Conservation (phyloP, 2,329 filamentous ascomycete genomes). For the Myriosclerotinia scirpicola region DNA sequence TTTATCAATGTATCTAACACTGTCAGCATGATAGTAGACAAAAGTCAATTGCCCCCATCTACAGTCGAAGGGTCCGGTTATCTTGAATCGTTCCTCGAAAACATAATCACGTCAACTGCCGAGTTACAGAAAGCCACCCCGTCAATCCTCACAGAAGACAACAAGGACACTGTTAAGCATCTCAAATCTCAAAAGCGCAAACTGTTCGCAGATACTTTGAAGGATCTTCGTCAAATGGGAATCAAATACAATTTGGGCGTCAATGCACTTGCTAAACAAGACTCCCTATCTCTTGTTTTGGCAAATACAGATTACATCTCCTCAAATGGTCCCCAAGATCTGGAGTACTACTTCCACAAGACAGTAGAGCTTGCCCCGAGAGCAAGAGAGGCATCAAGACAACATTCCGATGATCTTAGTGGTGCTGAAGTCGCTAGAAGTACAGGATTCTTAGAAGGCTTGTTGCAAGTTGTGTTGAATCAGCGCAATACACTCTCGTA, state of each 20-base stretch:
- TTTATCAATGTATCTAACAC: conserved; percentile 71
- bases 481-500: conserved; percentile 51
- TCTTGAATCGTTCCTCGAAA: conserved; percentile 67
- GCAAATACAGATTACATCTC: conserved; percentile 52
- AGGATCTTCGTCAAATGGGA: conserved; percentile 82
- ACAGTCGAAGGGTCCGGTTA: conserved; percentile 57
- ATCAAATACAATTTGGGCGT: conserved; percentile 79
- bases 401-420: conserved; percentile 83
- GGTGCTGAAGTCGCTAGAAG: conserved; percentile 76
- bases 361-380: conserved; percentile 71
- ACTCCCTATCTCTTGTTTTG: conserved; percentile 68
- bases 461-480: conserved; percentile 64
- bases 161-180: conserved; percentile 79
- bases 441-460: conserved; percentile 81
- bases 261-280: conserved; percentile 70
- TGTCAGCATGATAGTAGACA: conserved; percentile 69
- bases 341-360: conserved; percentile 75
- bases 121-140: conserved; percentile 85
- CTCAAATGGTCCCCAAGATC: conserved; percentile 24
- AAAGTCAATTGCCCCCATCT: conserved; percentile 54
- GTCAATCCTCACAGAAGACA: conserved; percentile 76
- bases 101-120: conserved; percentile 65
- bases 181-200: conserved; percentile 89
- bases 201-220: conserved; percentile 84
- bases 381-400: conserved; percentile 64